A percentile compares a stretch with the other conserved stretches of the same genome.
Conservation (phyloP, 495 filamentous ascomycete species). For the Penicillium diatomitis region DNA sequence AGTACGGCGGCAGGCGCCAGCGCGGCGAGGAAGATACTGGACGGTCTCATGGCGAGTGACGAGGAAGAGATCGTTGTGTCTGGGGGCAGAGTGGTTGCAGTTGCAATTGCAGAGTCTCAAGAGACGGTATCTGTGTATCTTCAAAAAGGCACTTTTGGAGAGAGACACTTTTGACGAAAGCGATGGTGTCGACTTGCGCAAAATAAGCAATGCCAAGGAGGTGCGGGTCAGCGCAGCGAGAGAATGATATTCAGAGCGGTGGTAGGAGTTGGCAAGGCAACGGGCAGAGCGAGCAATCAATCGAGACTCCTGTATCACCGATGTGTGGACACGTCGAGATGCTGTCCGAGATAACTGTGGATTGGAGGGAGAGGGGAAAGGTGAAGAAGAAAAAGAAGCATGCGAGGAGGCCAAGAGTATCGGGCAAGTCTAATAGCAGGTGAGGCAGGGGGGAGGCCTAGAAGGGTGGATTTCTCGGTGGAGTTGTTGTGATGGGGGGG, state of each 20-base stretch:
- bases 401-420: background rate
- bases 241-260: slow-evolving; percentile 3
- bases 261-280: slow-evolving; percentile 22
- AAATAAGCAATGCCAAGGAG: slow-evolving; percentile 26
- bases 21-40: slow-evolving; percentile 15
- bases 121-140: no score
- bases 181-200: background rate
- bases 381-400: background rate
- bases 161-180: no score
- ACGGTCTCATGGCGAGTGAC: slow-evolving; percentile 24
- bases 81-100: background rate
- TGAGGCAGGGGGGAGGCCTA: background rate
- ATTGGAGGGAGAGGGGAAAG: background rate
- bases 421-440: slow-evolving; percentile 3
- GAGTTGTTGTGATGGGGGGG: no score
- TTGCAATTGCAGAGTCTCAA: no score
- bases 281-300: background rate
- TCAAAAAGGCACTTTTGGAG: no score
- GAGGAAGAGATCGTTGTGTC: background rate
- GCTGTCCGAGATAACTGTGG: background rate
- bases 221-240: slow-evolving; percentile 11
- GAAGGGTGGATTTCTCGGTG: background rate
- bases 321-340: background rate
- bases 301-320: background rate
- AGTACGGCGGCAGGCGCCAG: slow-evolving; percentile 28